A percentile compares a stretch with the other conserved stretches of the same genome.
These are phyloP conservation scores for Salix arbutifolia DNA, from an alignment of 345 rosid species.

Conservation along the genomic window DNA sequence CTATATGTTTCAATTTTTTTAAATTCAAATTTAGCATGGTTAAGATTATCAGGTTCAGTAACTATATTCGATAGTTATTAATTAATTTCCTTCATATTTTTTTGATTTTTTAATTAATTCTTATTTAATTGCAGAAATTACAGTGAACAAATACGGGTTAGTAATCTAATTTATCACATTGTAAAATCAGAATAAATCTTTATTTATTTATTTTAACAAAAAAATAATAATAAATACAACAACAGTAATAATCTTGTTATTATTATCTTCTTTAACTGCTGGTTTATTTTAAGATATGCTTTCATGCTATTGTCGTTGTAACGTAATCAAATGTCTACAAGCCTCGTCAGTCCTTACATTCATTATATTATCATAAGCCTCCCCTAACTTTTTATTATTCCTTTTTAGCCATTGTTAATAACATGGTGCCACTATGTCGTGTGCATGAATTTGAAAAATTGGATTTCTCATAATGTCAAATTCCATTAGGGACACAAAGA, in stretches of 20 bases:
- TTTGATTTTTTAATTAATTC: no score
- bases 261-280: neutral
- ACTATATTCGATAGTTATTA: no score
- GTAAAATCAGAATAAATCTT: neutral
- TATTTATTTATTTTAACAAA: neutral
- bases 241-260: neutral
- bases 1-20: no score
- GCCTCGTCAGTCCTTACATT: neutral
- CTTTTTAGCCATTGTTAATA: neutral
- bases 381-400: neutral
- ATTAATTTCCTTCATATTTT: no score
- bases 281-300: neutral
- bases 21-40: no score
- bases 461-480: neutral
- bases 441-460: neutral
- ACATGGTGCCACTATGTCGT: neutral
- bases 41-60: no score
- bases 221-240: neutral
- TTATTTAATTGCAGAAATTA: neutral
- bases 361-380: neutral
- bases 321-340: slow-evolving; percentile 15
- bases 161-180: neutral
- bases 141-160: neutral
- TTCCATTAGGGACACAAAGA: no score
- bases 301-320: slow-evolving; percentile 9